A percentile compares a stretch with the other conserved stretches of the same genome.
Conservation (phyloP, 2,329 filamentous ascomycete genomes). For the Pseudofabraea citricarpa region DNA sequence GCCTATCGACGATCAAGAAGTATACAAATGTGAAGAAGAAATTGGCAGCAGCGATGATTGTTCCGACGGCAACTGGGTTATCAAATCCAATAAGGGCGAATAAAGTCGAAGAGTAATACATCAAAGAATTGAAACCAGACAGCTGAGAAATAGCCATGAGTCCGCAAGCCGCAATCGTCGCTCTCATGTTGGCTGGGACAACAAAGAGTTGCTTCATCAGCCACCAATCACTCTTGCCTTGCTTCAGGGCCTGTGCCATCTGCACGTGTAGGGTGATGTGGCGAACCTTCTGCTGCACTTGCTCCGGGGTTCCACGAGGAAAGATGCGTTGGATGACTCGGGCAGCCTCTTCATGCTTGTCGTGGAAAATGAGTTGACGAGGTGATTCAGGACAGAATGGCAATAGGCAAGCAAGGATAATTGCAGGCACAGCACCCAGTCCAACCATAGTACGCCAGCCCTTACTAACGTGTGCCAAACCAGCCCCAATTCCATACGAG, state of each 20-base stretch:
- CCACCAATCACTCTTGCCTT: constrained; percentile 35
- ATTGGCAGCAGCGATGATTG: constrained; percentile 39
- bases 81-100: constrained; percentile 44
- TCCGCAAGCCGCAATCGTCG: constrained; percentile 40
- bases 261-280: constrained; percentile 36
- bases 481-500: constrained; percentile 36
- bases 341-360: constrained; percentile 31
- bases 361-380: constrained; percentile 38
- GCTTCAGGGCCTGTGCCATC: constrained; percentile 32
- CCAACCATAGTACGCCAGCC: constrained; percentile 31
- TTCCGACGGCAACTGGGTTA: constrained; percentile 42
- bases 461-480: constrained; percentile 32
- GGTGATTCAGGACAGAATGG: constrained; percentile 44
- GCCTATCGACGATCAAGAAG: constrained; percentile 34
- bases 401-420: constrained; percentile 38
- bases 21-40: constrained; percentile 46
- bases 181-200: constrained; percentile 38
- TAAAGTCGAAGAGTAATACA: constrained; percentile 38
- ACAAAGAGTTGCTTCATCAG: constrained; percentile 41
- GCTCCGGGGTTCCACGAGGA: constrained; percentile 34
- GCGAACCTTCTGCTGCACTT: constrained; percentile 39
- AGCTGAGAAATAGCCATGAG: constrained; percentile 47
- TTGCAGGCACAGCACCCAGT: constrained; percentile 39
- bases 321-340: constrained; percentile 36
- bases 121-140: constrained; percentile 39